These are phyloP conservation scores for Phytophthora constricta DNA, from an alignment of 352 stramenopile genomes.

Conservation along the genomic window DNA sequence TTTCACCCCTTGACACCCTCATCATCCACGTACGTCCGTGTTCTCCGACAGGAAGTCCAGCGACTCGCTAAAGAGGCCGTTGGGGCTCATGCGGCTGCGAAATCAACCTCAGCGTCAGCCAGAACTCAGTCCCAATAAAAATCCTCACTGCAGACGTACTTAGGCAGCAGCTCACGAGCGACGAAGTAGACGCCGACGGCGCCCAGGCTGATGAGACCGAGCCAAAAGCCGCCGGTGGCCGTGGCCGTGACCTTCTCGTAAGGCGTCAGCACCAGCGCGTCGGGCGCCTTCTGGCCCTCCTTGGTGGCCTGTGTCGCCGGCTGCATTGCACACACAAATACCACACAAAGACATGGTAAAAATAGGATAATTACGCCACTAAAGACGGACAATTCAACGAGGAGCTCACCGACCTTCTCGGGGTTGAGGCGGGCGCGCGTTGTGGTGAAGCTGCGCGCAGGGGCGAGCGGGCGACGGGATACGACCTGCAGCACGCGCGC, in stretches of 20 bases:
- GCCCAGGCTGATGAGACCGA: conserved; percentile 84
- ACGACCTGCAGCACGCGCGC: conserved; percentile 33
- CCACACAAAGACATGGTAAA: conserved; percentile 9
- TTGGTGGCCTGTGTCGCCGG: conserved; percentile 41
- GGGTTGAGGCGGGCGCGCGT: conserved; percentile 53
- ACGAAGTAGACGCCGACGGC: conserved; percentile 93
- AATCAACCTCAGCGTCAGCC: no score
- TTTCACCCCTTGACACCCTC: neutral
- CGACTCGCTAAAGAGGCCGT: conserved; percentile 82
- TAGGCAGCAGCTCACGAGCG: conserved; percentile 89
- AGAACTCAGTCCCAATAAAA: conserved; percentile 6
- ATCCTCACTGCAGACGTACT: conserved; percentile 49
- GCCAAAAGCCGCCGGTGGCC: conserved; percentile 89
- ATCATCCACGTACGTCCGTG: conserved; percentile 52
- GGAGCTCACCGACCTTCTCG: conserved; percentile 69
- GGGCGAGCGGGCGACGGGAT: conserved; percentile 19
- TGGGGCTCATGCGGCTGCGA: conserved; percentile 85
- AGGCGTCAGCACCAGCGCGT: conserved; percentile 91
- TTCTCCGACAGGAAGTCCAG: conserved; percentile 78
- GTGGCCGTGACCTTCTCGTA: conserved; percentile 95
- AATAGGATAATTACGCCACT: neutral
- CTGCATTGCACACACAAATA: conserved; percentile 26
- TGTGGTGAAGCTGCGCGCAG: conserved; percentile 52
- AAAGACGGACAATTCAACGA: neutral
- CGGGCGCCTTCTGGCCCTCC: conserved; percentile 62